These are phyloP conservation scores for Collariella sp. DNA, from an alignment of 495 filamentous ascomycete species.

Conservation along the genomic window DNA sequence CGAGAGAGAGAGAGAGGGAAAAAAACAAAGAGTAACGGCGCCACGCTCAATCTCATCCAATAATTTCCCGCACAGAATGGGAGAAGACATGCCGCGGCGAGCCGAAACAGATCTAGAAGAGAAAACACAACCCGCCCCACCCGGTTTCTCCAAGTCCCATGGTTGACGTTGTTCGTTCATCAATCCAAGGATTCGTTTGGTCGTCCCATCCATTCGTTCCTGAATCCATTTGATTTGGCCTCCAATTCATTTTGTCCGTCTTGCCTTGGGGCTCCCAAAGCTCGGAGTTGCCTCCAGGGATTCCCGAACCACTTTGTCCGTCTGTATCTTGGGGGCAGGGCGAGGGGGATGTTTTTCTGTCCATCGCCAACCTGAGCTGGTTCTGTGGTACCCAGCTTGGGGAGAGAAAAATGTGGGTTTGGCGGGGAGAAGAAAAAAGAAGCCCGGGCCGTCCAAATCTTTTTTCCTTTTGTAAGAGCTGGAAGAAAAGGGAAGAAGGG, in stretches of 20 bases:
- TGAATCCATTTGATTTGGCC: background rate
- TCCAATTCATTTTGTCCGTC: too few relatives aligned
- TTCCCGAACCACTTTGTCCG: background rate
- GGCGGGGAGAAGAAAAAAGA: constrained; percentile 1
- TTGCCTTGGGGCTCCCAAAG: background rate
- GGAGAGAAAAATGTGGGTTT: constrained; percentile 3
- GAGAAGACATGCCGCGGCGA: too few relatives aligned
- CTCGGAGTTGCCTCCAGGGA: constrained; percentile 19
- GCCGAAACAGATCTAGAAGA: too few relatives aligned
- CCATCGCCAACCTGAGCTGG: constrained; percentile 15
- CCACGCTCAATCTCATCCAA: too few relatives aligned
- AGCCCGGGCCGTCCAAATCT: constrained; percentile 2
- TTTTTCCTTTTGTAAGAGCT: constrained; percentile 5
- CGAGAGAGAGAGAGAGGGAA: too few relatives aligned
- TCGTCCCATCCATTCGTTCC: too few relatives aligned
- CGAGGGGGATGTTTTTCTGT: background rate
- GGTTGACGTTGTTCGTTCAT: too few relatives aligned
- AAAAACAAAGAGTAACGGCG: too few relatives aligned
- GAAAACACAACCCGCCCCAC: too few relatives aligned
- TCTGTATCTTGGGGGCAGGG: background rate
- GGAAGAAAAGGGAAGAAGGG: background rate
- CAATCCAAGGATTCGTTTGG: too few relatives aligned
- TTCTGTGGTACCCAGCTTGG: constrained; percentile 27
- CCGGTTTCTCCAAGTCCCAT: too few relatives aligned
- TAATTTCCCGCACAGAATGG: too few relatives aligned